Evolutionary conservation across 139 green algal genomes (phyloP).

Genomic region (Microglena sp.): DNA sequence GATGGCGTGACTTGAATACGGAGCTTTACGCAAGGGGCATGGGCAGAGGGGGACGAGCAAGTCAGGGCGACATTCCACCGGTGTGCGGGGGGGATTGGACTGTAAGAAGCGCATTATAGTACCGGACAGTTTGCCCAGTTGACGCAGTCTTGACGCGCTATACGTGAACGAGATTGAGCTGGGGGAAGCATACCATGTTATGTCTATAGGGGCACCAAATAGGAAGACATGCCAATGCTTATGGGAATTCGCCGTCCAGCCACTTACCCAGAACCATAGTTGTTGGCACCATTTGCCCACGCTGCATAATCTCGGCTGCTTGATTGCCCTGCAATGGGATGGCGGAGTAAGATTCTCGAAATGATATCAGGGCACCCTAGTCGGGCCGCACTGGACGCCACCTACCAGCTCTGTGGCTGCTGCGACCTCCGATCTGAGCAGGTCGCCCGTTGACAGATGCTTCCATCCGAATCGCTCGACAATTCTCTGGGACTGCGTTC

Average conservation of each 20-base stretch:
- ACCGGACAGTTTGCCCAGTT: too few species aligned
- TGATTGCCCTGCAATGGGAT: not conserved
- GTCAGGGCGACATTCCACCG: too few species aligned
- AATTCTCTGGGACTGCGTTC: constrained; percentile 30
- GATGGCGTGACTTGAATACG: too few species aligned
- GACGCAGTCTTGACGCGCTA: too few species aligned
- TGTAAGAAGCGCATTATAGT: too few species aligned
- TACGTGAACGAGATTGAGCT: too few species aligned
- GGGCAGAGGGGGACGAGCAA: too few species aligned
- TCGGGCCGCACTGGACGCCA: not conserved
- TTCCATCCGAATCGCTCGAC: constrained; percentile 29
- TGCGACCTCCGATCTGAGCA: constrained; percentile 32
- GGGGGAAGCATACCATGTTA: too few species aligned
- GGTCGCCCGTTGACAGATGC: constrained; percentile 32
- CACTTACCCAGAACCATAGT: not conserved
- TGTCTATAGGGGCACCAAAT: too few species aligned
- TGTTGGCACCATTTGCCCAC: not conserved
- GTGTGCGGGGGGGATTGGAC: too few species aligned
- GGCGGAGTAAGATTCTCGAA: not conserved
- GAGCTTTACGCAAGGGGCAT: too few species aligned
- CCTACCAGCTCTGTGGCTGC: constrained; percentile 23
- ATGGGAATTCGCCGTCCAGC: not conserved
- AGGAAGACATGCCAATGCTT: too few species aligned
- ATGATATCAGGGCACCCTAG: not conserved
- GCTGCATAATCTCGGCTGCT: not conserved